Evolutionary conservation across 2,329 filamentous ascomycete genomes (phyloP), one percentile per base, ranked within the genome.

Genomic region (Alternaria atra): DNA sequence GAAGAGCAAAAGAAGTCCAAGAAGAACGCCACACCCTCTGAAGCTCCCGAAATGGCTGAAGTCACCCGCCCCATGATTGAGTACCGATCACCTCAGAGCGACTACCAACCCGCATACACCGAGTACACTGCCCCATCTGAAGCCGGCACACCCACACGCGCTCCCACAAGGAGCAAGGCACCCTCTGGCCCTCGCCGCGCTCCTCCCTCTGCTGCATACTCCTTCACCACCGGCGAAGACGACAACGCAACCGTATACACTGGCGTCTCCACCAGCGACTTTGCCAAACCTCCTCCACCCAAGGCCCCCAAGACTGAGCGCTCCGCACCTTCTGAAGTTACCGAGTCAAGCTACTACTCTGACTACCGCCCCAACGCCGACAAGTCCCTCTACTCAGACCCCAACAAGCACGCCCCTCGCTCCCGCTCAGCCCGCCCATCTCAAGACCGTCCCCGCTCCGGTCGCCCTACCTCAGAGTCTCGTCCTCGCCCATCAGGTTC

Each of bases 211-310:
- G 74, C 72, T 12, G 77, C 78, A 7, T 85, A 84, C 72, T 84
- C 83, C 5, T 85, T 85, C 72, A 80, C 78, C 29, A 79, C 81
- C 10, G 83, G 83, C 47, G 82, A 81, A 56, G 84, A 84, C 30
- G 76, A 79, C 65, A 74, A 68, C 17, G 59, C 56, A 27, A 79
- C 76, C 20, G 72, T 79, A 15, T 82, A 83, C 74, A 82, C 81
- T 0, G 76, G 73, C 54, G 70, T 73, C 51, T 77, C 73, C 64
- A 78, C 76, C 23, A 72, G 77, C 27, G 80, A 81, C 72, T 80
- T 78, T 7, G 72, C 59, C 47, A 47, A 52, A 17, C 67, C 65
- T 35, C 58, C 58, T 66, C 61, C 63, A 56, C 66, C 50, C 15
- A 56, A 44, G n/a, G 60, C 63, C 15, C 63, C 63, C n/a, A 62